Conservation (phyloP, 495 filamentous ascomycete genomes). For the Entonaema liquescens region DNA sequence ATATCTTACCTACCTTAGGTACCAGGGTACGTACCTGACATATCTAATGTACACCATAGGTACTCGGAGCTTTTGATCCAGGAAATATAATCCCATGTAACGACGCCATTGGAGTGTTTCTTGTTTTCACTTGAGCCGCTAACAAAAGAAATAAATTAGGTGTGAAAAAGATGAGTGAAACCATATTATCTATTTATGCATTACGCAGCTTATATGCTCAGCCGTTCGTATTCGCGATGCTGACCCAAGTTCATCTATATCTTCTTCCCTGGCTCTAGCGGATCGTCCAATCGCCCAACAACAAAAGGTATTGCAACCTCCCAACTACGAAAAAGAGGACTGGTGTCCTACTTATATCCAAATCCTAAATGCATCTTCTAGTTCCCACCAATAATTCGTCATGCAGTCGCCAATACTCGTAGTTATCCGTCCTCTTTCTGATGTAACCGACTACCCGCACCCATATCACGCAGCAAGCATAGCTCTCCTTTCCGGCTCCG, state of each 20-base stretch:
- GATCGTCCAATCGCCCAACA: background rate
- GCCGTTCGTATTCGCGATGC: background rate
- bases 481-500: slow-evolving; percentile 48
- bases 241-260: background rate
- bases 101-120: background rate
- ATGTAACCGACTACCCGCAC: background rate
- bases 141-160: background rate
- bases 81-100: too few relatives aligned
- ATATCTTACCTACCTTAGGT: too few relatives aligned
- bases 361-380: background rate
- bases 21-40: too few relatives aligned
- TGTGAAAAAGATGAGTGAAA: background rate
- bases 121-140: background rate
- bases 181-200: background rate
- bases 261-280: background rate
- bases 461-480: slow-evolving; percentile 55
- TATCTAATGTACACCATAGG: background rate
- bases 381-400: background rate
- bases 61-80: background rate
- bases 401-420: background rate
- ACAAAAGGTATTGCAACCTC: background rate
- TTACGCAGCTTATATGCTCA: background rate
- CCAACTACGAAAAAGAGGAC: background rate
- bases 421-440: background rate
- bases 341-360: background rate